Conservation (phyloP, 306 rosid species). For the Pyrus communis region DNA sequence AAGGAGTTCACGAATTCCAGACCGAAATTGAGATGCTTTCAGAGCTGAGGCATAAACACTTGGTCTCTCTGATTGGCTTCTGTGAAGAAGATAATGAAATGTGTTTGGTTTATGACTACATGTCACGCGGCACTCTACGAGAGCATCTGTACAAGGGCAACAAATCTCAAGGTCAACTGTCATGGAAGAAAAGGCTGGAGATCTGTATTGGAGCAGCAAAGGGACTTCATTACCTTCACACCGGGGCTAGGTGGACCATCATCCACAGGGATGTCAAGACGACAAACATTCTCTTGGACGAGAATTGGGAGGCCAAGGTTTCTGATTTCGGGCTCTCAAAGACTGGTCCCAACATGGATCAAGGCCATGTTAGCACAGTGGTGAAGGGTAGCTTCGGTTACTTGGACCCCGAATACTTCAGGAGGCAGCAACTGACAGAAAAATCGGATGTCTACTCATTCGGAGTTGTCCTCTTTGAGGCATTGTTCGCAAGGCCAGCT, state of each 20-base stretch:
- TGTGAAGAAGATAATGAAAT: slow-evolving; percentile 47
- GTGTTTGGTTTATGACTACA: slow-evolving; percentile 47
- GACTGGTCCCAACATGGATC: slow-evolving; percentile 41
- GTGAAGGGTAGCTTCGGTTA: slow-evolving; percentile 53
- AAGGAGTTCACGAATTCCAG: slow-evolving; percentile 47
- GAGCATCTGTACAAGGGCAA: slow-evolving; percentile 45
- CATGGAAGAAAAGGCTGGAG: slow-evolving; percentile 49
- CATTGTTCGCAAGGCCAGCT: slow-evolving; percentile 43
- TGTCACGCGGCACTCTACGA: slow-evolving; percentile 39
- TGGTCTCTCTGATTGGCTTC: slow-evolving; percentile 45
- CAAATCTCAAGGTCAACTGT: slow-evolving; percentile 25
- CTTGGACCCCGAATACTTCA: slow-evolving; percentile 46
- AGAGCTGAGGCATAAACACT: slow-evolving; percentile 46
- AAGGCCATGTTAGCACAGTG: slow-evolving; percentile 47
- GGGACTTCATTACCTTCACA: slow-evolving; percentile 54
- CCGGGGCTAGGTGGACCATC: slow-evolving; percentile 48
- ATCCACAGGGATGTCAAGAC: slow-evolving; percentile 52
- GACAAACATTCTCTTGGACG: slow-evolving; percentile 51
- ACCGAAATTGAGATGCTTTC: slow-evolving; percentile 56
- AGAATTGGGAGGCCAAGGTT: slow-evolving; percentile 48
- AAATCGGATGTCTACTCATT: slow-evolving; percentile 50
- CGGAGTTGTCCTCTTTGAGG: slow-evolving; percentile 49
- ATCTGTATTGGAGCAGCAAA: slow-evolving; percentile 55
- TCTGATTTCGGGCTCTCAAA: slow-evolving; percentile 50
- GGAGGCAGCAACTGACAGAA: slow-evolving; percentile 44